Evolutionary conservation across 768 basidiomycete genomes (phyloP), one percentile per base, ranked within the genome.

Genomic region (Hygrocybe coccinea): DNA sequence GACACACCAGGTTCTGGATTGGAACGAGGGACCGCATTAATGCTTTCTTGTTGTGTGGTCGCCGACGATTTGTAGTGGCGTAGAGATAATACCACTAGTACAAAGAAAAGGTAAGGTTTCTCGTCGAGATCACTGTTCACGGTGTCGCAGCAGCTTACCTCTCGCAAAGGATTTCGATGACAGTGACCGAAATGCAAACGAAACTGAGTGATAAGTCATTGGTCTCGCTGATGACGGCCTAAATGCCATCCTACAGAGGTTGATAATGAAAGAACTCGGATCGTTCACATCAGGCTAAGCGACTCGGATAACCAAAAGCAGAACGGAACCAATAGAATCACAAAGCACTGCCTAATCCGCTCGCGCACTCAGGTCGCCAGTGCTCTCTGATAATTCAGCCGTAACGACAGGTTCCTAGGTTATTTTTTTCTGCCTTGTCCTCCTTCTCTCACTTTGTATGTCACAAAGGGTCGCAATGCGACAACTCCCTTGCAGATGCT

Each of bases 391-490:
- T n/a, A n/a, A n/a, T n/a, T n/a, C n/a, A n/a, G n/a, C n/a, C n/a
- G n/a, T n/a, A n/a, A n/a, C n/a, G n/a, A n/a, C n/a, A n/a, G n/a
- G n/a, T n/a, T n/a, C n/a, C n/a, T n/a, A n/a, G n/a, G n/a, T n/a
- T n/a, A n/a, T n/a, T n/a, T n/a, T 50, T 60, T 57, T 39, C 58
- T 54, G 34, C 52, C 38, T 55, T 54, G 57, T 9, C 58, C 61
- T 14, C 44, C 57, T 51, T 63, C 60, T 24, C 71, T 60, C 24
- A 72, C 64, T 56, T 76, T 76, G 57, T 71, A 75, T 2, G 68
- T 75, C 3, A 75, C 73, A 17, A 72, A 60, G 3, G 74, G 73
- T 15, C 71, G 62, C 43, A 76, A 60, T 11, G 64, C 50, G 9
- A 65, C 70, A 5, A 71, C 64, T 3, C 66, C 63, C 51, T 50